Base-by-base conservation (phyloP, 129 eudicot genomes). In the Oenanthe sinensis region DNA sequence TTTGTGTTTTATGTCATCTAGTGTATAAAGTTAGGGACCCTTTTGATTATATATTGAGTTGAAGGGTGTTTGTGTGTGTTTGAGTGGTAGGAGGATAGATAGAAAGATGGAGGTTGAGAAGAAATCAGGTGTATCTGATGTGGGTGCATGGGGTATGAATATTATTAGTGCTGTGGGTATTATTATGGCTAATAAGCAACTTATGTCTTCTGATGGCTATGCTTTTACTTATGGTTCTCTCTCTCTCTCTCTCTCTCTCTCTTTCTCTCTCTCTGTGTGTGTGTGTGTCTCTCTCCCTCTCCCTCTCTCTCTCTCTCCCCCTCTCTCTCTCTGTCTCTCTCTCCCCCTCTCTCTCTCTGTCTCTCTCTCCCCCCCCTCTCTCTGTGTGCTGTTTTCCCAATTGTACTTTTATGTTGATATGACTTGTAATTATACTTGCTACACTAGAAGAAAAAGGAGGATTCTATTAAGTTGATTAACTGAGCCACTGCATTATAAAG, bases 81-180 rank as follows among this genome's bases (percentile, higher is more conserved):
- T 48, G 52, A 48, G 52, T 48, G 52, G 16, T 48, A 73, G 71
- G 28, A 26, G 40, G 13, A 47, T 22, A n/a, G 65, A 47, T 2
- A 24, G 4, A 13, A 58, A 13, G 30, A 93, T 91, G 98, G 98
- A 85, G 83, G 75, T 40, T 36, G 95, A 91, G 74, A 93, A 87
- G 95, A 93, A 85, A 85, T 7, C 86, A 2, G 85, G 88, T 11
- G 97, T 93, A 1, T 93, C 98, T 2, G 91, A 93, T 81, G 84
- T 93, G 52, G 98, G 98, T 10, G 98, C 98, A 15, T 93, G 98
- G 98, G 98, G 91, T 15, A 93, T 93, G 98, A 93, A 93, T 65
- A 89, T 93, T 0, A 73, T 93, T 6, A 93, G 98, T 39, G 91
- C 98, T 13, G 98, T 93, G 30, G 98, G 98, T 52, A 88, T 93